phyloP scores from a whole-genome alignment of 169 alveolate genomes.

The Perkinsus marinus region DNA sequence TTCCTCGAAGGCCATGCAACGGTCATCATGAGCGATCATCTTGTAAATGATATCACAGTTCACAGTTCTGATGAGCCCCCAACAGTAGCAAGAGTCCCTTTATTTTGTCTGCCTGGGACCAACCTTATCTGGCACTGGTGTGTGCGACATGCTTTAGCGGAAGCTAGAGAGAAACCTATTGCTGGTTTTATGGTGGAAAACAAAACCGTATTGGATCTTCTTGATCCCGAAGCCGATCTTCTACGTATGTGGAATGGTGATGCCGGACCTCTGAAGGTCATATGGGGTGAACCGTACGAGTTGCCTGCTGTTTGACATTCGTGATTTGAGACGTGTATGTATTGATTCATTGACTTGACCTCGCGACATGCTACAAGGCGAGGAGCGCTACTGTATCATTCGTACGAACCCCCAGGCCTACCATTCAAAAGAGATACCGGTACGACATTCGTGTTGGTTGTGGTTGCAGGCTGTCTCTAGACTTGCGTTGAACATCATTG shows the following conservation, averaged over 20 bases:
- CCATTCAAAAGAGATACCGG: no score
- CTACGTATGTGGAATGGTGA: not conserved
- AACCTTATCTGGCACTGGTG: not conserved
- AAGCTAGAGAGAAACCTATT: not conserved
- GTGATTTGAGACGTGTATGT: no score
- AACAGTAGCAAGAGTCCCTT: not conserved
- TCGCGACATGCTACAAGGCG: no score
- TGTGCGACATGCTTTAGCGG: not conserved
- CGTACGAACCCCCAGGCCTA: no score
- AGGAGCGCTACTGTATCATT: no score
- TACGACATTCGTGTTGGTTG: no score
- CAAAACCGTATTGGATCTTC: not conserved
- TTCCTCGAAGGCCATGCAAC: not conserved
- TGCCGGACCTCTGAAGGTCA: not conserved
- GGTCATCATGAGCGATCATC: not conserved
- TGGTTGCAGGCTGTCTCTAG: no score
- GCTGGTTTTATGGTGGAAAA: not conserved
- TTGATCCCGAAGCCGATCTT: not conserved
- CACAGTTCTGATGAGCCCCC: not conserved
- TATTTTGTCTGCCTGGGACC: not conserved
- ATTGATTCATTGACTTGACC: no score
- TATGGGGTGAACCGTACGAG: not conserved
- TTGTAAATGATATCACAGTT: not conserved
- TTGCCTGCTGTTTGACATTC: no score
- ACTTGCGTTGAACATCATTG: no score